A percentile compares a stretch with the other conserved stretches of the same genome.
These are phyloP conservation scores for Cadophora luteo-olivacea DNA, from an alignment of 2,329 filamentous ascomycete genomes.

Conservation along the genomic window DNA sequence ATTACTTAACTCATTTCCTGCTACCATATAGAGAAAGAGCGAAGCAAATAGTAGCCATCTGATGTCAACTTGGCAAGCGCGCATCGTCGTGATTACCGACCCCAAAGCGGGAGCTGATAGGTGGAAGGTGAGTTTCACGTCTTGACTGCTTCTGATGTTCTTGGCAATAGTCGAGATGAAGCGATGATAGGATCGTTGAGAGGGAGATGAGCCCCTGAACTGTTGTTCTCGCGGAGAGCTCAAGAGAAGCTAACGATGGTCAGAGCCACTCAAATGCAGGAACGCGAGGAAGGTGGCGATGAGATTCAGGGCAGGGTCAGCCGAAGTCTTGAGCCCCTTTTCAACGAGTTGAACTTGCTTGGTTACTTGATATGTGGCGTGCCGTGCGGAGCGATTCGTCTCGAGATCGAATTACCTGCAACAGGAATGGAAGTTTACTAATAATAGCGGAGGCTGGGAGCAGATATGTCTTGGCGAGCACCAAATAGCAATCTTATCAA, in stretches of 20 bases:
- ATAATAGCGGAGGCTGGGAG: background rate
- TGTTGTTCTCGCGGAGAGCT: background rate
- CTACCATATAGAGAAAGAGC: conserved; percentile 1
- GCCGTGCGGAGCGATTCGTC: background rate
- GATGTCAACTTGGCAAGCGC: conserved; percentile 7
- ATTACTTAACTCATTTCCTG: background rate
- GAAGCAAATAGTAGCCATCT: conserved; percentile 3
- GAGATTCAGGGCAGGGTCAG: background rate
- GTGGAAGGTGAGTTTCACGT: background rate
- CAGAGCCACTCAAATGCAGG: background rate
- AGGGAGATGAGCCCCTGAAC: conserved; percentile 5
- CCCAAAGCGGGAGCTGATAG: background rate
- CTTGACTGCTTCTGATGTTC: background rate
- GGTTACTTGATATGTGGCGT: background rate
- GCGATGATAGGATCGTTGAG: conserved; percentile 5
- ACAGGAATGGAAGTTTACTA: background rate
- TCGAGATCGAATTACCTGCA: background rate
- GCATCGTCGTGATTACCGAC: background rate
- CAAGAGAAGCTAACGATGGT: background rate
- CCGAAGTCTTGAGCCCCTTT: conserved; percentile 2
- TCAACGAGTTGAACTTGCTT: background rate
- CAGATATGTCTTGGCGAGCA: background rate
- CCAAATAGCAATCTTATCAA: background rate
- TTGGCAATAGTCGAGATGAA: conserved; percentile 6
- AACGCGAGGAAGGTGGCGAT: conserved; percentile 14